Evolutionary conservation across 352 stramenopile genomes (phyloP).

Genomic region (Saprolegnia parasitica): DNA sequence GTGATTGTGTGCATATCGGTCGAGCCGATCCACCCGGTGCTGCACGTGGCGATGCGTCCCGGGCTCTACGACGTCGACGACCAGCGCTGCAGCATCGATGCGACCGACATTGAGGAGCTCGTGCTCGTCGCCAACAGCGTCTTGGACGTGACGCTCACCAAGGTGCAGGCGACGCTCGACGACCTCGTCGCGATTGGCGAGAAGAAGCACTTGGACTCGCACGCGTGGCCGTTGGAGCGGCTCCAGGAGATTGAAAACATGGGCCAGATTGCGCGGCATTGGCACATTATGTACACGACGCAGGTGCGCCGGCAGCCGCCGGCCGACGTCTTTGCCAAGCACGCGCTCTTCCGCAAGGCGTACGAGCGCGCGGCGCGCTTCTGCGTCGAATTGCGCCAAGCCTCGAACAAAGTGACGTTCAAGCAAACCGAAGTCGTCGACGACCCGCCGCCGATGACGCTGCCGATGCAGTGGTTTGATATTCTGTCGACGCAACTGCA

Average conservation of each 20-base stretch:
- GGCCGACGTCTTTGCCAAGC: constrained; percentile 71
- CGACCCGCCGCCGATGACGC: constrained; percentile 63
- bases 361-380: constrained; percentile 71
- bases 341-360: constrained; percentile 76
- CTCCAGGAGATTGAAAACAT: constrained; percentile 3
- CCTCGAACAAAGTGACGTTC: constrained; percentile 72
- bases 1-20: constrained; percentile 73
- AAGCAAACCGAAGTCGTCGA: constrained; percentile 57
- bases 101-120: constrained; percentile 64
- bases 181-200: constrained; percentile 35
- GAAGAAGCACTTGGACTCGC: constrained; percentile 9
- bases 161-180: constrained; percentile 69
- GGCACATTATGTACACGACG: constrained; percentile 19
- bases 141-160: constrained; percentile 65
- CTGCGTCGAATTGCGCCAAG: constrained; percentile 60
- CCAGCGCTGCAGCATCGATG: constrained; percentile 47
- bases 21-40: constrained; percentile 71
- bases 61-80: constrained; percentile 78
- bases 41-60: constrained; percentile 77
- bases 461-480: constrained; percentile 76
- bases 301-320: constrained; percentile 64
- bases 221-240: not conserved
- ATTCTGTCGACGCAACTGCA: constrained; percentile 33
- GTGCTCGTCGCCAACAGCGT: constrained; percentile 70
- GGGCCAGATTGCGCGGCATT: constrained; percentile 3